Base-by-base conservation (phyloP, 1,139 yeast species). In the Ashbya aceris region DNA sequence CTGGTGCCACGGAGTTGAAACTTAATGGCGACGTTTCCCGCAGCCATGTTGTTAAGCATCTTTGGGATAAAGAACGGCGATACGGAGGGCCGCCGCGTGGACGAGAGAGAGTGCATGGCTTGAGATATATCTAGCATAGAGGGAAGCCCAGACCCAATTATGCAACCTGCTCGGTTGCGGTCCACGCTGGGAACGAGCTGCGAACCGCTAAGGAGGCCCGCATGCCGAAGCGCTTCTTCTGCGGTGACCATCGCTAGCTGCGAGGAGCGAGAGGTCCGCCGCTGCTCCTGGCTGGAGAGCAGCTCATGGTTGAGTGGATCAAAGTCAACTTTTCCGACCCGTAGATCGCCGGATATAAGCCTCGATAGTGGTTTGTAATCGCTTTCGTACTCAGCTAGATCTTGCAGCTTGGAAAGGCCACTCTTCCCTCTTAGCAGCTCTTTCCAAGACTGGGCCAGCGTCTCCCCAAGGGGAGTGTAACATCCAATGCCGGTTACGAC, bases 101-200 rank as follows among this genome's bases (percentile, higher is more conserved):
- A 49, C 76, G 80, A 3, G 8, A 74, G 66, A 11, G 83, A 62
- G 3, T 37, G 23, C 6, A 58, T 80, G 79, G 36, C 47, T n/a
- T 74, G 77, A 55, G 76, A 81, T 1, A 77, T 65, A 49, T 89
- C 96, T 27, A 79, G 81, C 42, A 91, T 72, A 2, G 95, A 84
- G 0, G 97, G 98, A 43, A 91, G 85, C 1, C 97, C 96, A 2
- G 95, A 81, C 0, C 98, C 98, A 3, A 91, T 76, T 27, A 91
- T 82, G 6, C 86, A 91, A 1, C 97, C 97, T 7, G 53, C 48
- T 28, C 48, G 39, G 14, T 53, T 46, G 33, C 23, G 34, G 20
- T 41, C 36, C 23, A 41, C 11, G 10, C 23, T 27, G 37, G 11
- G 13, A 9, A 34, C 20, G 26, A 38, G 36, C 4, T 11, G 12